These are phyloP conservation scores for Edaphochlamys debaryana DNA, from an alignment of 139 green algal genomes.

Conservation along the genomic window DNA sequence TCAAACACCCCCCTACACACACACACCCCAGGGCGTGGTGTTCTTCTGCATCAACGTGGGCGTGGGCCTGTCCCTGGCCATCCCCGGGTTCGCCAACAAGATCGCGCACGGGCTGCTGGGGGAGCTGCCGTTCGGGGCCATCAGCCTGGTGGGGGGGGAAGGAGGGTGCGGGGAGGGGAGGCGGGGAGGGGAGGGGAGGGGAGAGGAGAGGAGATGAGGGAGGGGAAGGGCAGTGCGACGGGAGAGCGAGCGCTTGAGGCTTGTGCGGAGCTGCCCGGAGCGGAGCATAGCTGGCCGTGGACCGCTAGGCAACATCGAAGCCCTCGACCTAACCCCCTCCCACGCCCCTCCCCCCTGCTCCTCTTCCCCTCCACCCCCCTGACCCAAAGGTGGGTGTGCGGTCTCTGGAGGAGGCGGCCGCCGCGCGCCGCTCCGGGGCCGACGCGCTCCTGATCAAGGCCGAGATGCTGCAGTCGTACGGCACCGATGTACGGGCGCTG, in stretches of 20 bases:
- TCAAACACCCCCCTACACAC: no score
- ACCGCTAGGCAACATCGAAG: no score
- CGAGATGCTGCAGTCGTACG: constrained; percentile 65
- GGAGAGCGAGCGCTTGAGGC: no score
- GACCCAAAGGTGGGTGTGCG: constrained; percentile 56
- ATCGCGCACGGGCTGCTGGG: constrained; percentile 79
- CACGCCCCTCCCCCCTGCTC: no score
- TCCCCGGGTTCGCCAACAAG: constrained; percentile 70
- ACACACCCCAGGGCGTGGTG: constrained; percentile 46
- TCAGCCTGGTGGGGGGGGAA: constrained; percentile 54
- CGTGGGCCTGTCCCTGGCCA: constrained; percentile 68
- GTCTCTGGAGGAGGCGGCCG: constrained; percentile 69
- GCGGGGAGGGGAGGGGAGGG: background rate
- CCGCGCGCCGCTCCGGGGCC: constrained; percentile 67
- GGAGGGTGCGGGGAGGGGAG: background rate
- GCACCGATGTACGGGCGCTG: constrained; percentile 5
- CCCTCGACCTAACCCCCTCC: no score
- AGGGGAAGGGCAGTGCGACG: no score
- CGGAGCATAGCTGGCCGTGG: no score
- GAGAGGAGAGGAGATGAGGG: background rate
- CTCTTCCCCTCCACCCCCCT: no score
- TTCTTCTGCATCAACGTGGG: constrained; percentile 69
- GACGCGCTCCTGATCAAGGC: constrained; percentile 78
- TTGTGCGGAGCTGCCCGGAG: no score
- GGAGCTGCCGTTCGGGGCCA: constrained; percentile 67